phyloP scores from a whole-genome alignment of 2,329 filamentous ascomycete species.

The Xylaria sp. region DNA sequence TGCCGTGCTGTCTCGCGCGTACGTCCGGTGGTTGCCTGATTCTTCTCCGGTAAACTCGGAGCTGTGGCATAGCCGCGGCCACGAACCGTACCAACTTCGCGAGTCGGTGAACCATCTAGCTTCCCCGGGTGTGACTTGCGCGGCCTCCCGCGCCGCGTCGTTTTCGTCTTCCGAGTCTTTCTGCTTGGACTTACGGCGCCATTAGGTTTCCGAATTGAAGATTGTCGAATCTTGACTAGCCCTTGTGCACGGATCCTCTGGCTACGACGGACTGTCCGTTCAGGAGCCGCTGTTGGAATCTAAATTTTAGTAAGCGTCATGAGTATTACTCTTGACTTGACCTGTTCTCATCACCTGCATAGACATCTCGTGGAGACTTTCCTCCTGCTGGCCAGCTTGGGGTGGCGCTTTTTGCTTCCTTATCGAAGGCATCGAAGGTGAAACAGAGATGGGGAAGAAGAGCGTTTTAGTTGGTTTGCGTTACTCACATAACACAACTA shows the following conservation, averaged over 20 bases:
- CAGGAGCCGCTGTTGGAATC: slow-evolving; percentile 4
- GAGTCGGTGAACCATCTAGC: not conserved
- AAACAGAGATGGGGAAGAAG: slow-evolving; percentile 3
- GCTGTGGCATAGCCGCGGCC: not conserved
- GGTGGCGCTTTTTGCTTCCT: slow-evolving; percentile 1
- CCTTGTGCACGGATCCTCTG: slow-evolving; percentile 16
- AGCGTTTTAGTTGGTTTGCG: not conserved
- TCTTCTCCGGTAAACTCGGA: not conserved
- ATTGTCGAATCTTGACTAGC: not conserved
- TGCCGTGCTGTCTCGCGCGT: not conserved
- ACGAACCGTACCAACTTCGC: slow-evolving; percentile 11
- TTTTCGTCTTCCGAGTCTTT: not conserved
- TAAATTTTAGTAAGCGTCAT: slow-evolving; percentile 13
- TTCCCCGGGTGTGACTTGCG: slow-evolving; percentile 1
- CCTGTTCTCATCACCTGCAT: slow-evolving; percentile 7
- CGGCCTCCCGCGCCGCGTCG: not conserved
- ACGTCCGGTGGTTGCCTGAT: not conserved
- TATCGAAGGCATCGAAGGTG: slow-evolving; percentile 13
- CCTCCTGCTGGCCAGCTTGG: slow-evolving; percentile 14
- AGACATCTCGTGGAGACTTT: not conserved
- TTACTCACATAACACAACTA: too few species aligned
- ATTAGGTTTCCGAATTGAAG: not conserved
- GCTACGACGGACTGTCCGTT: slow-evolving; percentile 12
- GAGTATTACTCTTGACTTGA: not conserved
- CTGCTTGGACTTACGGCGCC: not conserved